Percentiles rank a stretch among this genome's conserved stretches.
phyloP scores from a whole-genome alignment of 495 filamentous ascomycete genomes.

The Penicillium cosmopolitanum region DNA sequence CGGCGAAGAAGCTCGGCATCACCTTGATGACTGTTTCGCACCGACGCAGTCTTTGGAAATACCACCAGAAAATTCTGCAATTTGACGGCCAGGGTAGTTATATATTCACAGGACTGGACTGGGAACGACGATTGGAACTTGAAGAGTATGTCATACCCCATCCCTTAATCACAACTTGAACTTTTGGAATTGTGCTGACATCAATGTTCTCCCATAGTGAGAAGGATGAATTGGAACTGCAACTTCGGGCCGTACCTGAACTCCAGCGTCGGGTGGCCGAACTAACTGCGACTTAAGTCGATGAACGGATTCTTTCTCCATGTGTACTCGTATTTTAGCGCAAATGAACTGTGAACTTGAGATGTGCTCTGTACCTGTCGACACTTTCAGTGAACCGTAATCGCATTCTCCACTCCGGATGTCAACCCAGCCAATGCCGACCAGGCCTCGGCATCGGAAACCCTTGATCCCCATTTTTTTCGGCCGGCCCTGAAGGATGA shows the following conservation, averaged over 20 bases:
- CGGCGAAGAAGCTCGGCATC: conserved; percentile 85
- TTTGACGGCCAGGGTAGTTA: conserved; percentile 94
- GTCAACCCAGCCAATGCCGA: conserved; percentile 11
- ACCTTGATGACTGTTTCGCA: conserved; percentile 97
- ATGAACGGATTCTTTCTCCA: background rate
- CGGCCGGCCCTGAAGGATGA: conserved; percentile 11
- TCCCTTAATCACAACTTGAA: background rate
- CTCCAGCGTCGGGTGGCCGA: conserved; percentile 83
- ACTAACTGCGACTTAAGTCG: conserved; percentile 45
- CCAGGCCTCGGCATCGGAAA: conserved; percentile 12
- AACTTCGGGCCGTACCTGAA: conserved; percentile 82
- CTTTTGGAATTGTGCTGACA: conserved; percentile 13
- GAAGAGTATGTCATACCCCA: conserved; percentile 69
- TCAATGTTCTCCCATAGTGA: conserved; percentile 56
- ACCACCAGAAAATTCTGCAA: conserved; percentile 90
- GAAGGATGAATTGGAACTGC: conserved; percentile 89
- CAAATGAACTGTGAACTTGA: conserved; percentile 1
- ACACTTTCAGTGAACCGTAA: conserved; percentile 24
- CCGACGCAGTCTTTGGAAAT: conserved; percentile 90
- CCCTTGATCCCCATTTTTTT: background rate
- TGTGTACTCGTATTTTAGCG: conserved; percentile 5
- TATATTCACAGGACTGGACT: conserved; percentile 89
- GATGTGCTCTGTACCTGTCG: conserved; percentile 4
- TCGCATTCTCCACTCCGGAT: conserved; percentile 13
- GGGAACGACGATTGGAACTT: conserved; percentile 78